These are phyloP conservation scores for Coemansia sp. DNA, from an alignment of 192 early-diverging fungal genomes.

Conservation along the genomic window DNA sequence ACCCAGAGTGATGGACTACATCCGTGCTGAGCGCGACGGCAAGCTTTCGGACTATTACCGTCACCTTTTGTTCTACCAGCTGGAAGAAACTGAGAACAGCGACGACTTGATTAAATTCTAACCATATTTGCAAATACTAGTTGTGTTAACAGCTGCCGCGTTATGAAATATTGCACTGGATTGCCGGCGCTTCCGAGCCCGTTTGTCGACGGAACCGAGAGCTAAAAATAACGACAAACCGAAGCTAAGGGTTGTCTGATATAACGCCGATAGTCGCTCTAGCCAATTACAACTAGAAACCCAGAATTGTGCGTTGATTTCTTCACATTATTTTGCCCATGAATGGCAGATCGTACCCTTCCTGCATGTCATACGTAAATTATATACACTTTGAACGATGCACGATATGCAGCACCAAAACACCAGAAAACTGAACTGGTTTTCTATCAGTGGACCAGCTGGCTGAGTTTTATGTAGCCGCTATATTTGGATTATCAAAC, in stretches of 20 bases:
- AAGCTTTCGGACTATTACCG: conserved; percentile 41
- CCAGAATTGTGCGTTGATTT: not conserved
- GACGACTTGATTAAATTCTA: conserved; percentile 23
- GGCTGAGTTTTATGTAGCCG: not conserved
- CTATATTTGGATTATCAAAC: not conserved
- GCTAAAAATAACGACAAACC: not conserved
- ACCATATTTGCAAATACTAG: no score
- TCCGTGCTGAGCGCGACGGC: conserved; percentile 40
- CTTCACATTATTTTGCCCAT: not conserved
- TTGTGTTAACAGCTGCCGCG: not conserved
- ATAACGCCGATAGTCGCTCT: not conserved
- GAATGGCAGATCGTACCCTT: conserved; percentile 6
- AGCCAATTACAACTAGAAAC: not conserved
- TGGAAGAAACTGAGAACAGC: conserved; percentile 8
- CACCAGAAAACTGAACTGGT: not conserved
- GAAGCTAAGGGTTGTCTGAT: not conserved
- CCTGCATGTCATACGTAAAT: not conserved
- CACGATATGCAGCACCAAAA: conserved; percentile 14
- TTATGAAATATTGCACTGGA: not conserved
- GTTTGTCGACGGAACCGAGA: no score
- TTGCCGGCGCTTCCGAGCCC: no score
- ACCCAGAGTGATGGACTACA: conserved; percentile 43
- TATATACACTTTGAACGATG: not conserved
- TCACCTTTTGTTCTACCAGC: conserved; percentile 25
- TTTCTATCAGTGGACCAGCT: not conserved